Conservation (phyloP, 441 rosid genomes). For the Euphorbia corollata region DNA sequence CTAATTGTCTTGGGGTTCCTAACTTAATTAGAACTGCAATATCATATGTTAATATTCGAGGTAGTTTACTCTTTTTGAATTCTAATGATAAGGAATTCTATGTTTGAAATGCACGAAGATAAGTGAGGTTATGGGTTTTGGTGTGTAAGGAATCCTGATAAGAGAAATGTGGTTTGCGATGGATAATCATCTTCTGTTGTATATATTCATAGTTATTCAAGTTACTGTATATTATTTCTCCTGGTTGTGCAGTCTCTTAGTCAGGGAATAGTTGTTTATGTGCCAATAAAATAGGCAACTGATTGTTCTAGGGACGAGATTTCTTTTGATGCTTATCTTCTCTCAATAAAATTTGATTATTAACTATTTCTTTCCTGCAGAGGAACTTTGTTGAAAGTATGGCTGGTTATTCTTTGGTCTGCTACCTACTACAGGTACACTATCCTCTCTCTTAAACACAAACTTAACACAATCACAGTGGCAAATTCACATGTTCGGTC, state of each 20-base stretch:
- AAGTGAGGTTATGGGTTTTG: neutral
- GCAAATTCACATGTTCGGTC: neutral
- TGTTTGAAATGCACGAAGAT: neutral
- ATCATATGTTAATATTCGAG: neutral
- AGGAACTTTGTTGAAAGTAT: constrained; percentile 97
- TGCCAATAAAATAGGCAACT: neutral
- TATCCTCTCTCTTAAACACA: constrained; percentile 4
- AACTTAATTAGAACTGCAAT: neutral
- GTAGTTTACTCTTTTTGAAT: neutral
- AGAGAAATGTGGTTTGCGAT: neutral
- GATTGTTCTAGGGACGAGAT: neutral
- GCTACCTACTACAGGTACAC: constrained; percentile 90
- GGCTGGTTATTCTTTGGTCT: constrained; percentile 98
- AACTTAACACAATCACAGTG: neutral
- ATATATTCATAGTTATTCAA: neutral
- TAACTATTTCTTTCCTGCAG: constrained; percentile 40
- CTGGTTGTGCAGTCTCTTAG: neutral
- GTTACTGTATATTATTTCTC: neutral
- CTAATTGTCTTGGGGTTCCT: neutral
- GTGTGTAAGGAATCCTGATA: neutral
- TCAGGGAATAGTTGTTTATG: neutral
- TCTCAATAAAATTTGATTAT: constrained; percentile 5
- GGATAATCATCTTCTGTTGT: neutral
- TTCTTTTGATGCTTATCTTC: neutral
- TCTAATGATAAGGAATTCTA: neutral